Percentiles rank a stretch among this genome's conserved stretches.
These are phyloP conservation scores for Jackrogersella multiformis DNA, from an alignment of 495 filamentous ascomycete genomes.

Conservation along the genomic window DNA sequence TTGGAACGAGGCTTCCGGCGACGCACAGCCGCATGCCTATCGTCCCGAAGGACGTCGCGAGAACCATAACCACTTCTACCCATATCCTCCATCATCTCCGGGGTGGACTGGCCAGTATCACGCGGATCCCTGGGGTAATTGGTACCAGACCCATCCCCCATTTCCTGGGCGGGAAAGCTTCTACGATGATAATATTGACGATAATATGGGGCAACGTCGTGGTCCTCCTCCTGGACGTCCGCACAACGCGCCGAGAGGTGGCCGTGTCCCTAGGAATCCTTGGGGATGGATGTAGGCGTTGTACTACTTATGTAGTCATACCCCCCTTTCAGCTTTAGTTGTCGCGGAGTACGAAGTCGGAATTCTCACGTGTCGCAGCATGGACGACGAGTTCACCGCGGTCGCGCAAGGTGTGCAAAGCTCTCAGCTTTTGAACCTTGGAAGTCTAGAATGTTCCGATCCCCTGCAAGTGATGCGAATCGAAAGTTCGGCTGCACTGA, in stretches of 20 bases:
- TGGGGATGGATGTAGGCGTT: not conserved
- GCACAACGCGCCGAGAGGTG: not conserved
- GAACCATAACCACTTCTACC: constrained; percentile 21
- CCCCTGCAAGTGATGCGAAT: constrained; percentile 3
- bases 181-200: not conserved
- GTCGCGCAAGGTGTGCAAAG: not conserved
- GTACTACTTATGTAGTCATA: not conserved
- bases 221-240: constrained; percentile 10
- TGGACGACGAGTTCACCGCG: constrained; percentile 8
- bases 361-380: constrained; percentile 29
- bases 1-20: constrained; percentile 8
- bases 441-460: constrained; percentile 2
- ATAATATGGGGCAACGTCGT: not conserved
- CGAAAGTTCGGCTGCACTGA: constrained; percentile 3
- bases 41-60: constrained; percentile 10
- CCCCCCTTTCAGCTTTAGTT: not conserved
- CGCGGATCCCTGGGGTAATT: constrained; percentile 6
- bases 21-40: constrained; percentile 4
- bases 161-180: not conserved
- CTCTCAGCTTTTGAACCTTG: constrained; percentile 6
- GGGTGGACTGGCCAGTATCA: constrained; percentile 16
- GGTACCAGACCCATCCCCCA: constrained; percentile 7
- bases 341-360: constrained; percentile 13
- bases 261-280: not conserved
- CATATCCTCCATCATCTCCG: constrained; percentile 9